Evolutionary conservation across 2,329 filamentous ascomycete species (phyloP), one percentile per base, ranked within the genome.

Genomic region (Pleoardoris graminearum): DNA sequence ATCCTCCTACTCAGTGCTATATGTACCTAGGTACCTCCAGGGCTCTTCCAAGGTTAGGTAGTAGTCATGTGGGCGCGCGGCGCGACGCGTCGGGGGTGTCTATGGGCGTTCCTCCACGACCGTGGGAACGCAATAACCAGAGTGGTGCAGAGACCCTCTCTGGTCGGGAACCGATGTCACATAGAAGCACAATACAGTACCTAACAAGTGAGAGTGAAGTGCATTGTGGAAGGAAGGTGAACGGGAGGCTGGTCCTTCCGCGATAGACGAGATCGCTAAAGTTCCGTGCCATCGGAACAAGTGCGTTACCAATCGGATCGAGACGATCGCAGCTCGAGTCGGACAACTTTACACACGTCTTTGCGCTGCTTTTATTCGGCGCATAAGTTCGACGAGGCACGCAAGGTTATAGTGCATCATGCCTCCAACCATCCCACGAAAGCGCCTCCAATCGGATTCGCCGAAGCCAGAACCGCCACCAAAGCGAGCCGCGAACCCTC

Each of bases 341-440:
- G 22, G 17, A 12, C 12, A 36, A 36, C n/a, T 19, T 30, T 5
- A 11, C 23, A 10, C 21, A 10, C 21, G 17, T 37, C 7, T 29
- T 32, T 32, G 17, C 38, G 14, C 38, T 16, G 14, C 1, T 12
- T 14, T 17, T 19, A 32, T 1, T 29, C 7, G 22, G 22, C 2
- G 22, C n/a, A 10, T n/a, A n/a, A n/a, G n/a, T n/a, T n/a, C n/a
- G n/a, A n/a, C n/a, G n/a, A n/a, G n/a, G n/a, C n/a, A 49, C 27
- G 23, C 21, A n/a, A 37, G 19, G 4, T 21, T 3, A 2, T 23
- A 12, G 4, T 23, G 51, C 50, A 54, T 16, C 16, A 91, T 91
- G 87, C 86, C 88, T 65, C 87, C 88, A 21, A 76, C 82, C 59
- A 79, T 89, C 14, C 80, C 85, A 43, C 84, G 85, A 61, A 91